These are phyloP conservation scores for Ascochyta pisi DNA, from an alignment of 2,329 filamentous ascomycete species.

Conservation along the genomic window DNA sequence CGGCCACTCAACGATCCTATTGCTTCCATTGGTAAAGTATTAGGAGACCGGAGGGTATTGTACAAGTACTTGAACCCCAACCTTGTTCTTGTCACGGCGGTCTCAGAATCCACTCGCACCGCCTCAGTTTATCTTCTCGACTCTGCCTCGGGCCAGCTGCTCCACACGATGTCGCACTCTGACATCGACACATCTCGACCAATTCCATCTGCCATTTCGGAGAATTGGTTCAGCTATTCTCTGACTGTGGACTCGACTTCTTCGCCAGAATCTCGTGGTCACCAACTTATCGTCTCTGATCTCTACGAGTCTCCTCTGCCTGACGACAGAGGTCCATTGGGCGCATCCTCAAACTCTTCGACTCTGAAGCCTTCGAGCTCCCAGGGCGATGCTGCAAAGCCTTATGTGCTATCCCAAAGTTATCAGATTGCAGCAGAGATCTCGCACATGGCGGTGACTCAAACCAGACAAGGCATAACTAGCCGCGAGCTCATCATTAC, in stretches of 20 bases:
- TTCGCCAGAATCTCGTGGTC: conserved; percentile 71
- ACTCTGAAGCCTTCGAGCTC: conserved; percentile 71
- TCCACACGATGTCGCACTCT: conserved; percentile 73
- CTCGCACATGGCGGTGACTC: conserved; percentile 79
- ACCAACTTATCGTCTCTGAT: conserved; percentile 85
- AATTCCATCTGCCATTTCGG: conserved; percentile 79
- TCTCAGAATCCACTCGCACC: conserved; percentile 63
- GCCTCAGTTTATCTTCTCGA: conserved; percentile 83
- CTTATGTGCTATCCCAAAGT: conserved; percentile 79
- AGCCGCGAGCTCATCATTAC: conserved; percentile 82
- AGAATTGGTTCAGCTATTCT: conserved; percentile 95
- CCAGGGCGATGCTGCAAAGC: conserved; percentile 65
- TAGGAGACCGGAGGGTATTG: conserved; percentile 88
- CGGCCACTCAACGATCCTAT: conserved; percentile 81
- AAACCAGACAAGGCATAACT: conserved; percentile 91
- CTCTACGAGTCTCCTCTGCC: conserved; percentile 84
- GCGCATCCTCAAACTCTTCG: conserved; percentile 74
- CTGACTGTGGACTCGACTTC: conserved; percentile 64
- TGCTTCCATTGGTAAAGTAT: conserved; percentile 91
- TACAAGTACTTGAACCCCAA: conserved; percentile 98
- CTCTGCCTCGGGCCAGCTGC: conserved; percentile 80
- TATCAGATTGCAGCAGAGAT: conserved; percentile 84
- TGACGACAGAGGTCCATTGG: conserved; percentile 84
- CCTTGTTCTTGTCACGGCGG: conserved; percentile 75
- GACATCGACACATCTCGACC: conserved; percentile 77